Evolutionary conservation across 345 rosid species (phyloP).

Genomic region (Aquilaria yunnanensis): DNA sequence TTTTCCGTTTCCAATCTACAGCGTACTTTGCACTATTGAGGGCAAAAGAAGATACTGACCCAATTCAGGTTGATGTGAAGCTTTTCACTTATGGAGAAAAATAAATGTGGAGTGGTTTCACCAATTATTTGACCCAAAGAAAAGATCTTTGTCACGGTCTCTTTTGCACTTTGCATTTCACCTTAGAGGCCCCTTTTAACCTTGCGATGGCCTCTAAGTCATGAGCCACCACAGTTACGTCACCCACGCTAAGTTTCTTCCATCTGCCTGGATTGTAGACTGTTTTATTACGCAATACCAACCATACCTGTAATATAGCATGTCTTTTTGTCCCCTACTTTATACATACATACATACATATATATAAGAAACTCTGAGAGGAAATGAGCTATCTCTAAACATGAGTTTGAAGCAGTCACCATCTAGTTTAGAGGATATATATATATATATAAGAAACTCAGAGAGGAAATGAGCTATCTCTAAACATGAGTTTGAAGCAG

Average conservation of each 20-base stretch:
- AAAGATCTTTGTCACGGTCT: conserved; percentile 19
- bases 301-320: too few species aligned
- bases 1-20: conserved; percentile 6
- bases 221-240: neutral
- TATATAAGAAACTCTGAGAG: too few species aligned
- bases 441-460: too few species aligned
- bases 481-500: too few species aligned
- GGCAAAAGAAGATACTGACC: conserved; percentile 9
- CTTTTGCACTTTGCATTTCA: conserved; percentile 1
- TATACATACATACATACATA: too few species aligned
- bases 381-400: too few species aligned
- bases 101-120: conserved; percentile 4
- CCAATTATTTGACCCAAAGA: neutral
- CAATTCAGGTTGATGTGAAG: conserved; percentile 22
- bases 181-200: neutral
- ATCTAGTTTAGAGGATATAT: too few species aligned
- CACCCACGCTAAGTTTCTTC: neutral
- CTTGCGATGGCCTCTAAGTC: conserved; percentile 25
- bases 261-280: neutral
- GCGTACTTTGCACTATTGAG: neutral
- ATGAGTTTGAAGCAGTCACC: too few species aligned
- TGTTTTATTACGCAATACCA: too few species aligned
- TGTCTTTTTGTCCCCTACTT: too few species aligned
- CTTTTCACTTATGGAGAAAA: conserved; percentile 23
- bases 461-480: too few species aligned